phyloP scores from a whole-genome alignment of 164 flowering plant species.

The Sextonia rubra region DNA sequence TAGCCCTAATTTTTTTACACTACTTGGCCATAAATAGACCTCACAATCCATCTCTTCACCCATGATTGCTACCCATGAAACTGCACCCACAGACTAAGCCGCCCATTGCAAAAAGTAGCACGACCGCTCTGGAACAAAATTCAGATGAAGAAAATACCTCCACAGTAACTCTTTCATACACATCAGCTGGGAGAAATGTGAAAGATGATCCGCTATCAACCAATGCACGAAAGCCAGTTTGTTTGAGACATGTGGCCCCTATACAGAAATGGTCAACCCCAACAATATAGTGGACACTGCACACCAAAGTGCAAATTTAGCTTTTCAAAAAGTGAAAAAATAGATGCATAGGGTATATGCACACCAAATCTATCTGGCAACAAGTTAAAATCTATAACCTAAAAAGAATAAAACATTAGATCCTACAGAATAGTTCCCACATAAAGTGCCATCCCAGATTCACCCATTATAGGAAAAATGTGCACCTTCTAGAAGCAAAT shows the following conservation, averaged over 20 bases:
- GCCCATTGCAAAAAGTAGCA: too few species aligned
- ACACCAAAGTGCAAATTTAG: constrained; percentile 11
- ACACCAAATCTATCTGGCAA: not conserved
- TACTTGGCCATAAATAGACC: too few species aligned
- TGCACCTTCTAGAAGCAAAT: too few species aligned
- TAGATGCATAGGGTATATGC: not conserved
- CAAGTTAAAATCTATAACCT: not conserved
- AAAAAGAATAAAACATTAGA: too few species aligned
- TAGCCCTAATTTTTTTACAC: too few species aligned
- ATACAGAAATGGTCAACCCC: constrained; percentile 71
- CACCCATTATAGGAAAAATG: too few species aligned
- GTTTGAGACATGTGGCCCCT: constrained; percentile 52
- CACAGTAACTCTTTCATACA: constrained; percentile 42
- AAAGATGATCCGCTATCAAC: constrained; percentile 91
- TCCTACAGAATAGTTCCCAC: too few species aligned
- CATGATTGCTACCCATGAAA: too few species aligned
- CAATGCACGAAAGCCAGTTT: constrained; percentile 51
- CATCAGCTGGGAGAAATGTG: constrained; percentile 65
- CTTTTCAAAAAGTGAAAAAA: not conserved
- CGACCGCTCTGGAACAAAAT: too few species aligned
- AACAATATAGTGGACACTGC: constrained; percentile 63
- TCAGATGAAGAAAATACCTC: constrained; percentile 44
- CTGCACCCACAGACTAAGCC: too few species aligned
- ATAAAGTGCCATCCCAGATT: too few species aligned
- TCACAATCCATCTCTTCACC: too few species aligned